Percentiles rank a stretch among this genome's conserved stretches.
Conservation (phyloP, 192 early-diverging fungal species). For the Piromyces sp. region DNA sequence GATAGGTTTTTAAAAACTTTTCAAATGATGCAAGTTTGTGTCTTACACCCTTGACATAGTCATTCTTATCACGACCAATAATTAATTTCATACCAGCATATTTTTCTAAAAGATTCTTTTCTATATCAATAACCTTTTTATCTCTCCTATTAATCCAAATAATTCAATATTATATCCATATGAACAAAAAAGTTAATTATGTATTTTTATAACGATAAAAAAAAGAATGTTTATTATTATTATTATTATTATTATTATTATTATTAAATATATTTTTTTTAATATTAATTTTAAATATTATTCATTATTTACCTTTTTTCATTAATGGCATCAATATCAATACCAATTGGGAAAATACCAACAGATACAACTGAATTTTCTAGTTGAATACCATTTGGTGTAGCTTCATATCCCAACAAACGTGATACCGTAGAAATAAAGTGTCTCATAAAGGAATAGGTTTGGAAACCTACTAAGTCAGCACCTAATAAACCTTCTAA, state of each 20-base stretch:
- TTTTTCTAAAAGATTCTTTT: conserved; percentile 17
- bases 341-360: conserved; percentile 36
- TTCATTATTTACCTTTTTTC: conserved; percentile 28
- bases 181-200: too few species aligned
- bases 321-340: conserved; percentile 42
- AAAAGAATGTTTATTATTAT: too few species aligned
- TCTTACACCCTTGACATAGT: conserved; percentile 32
- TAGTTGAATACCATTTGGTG: conserved; percentile 29
- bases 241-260: too few species aligned
- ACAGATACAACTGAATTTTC: conserved; percentile 24
- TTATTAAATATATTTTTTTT: too few species aligned
- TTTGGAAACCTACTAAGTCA: conserved; percentile 5
- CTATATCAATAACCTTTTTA: conserved; percentile 20
- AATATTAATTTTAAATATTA: background rate
- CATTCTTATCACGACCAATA: conserved; percentile 39
- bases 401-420: conserved; percentile 28
- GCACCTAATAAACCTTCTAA: conserved; percentile 27
- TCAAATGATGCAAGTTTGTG: conserved; percentile 38
- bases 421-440: conserved; percentile 38
- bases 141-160: conserved; percentile 6
- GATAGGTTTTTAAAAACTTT: conserved; percentile 20
- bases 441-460: conserved; percentile 36
- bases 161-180: too few species aligned
- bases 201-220: too few species aligned
- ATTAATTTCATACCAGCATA: conserved; percentile 26